Conservation (phyloP, 1,284 basidiomycete genomes). For the Puccinia polysora region DNA sequence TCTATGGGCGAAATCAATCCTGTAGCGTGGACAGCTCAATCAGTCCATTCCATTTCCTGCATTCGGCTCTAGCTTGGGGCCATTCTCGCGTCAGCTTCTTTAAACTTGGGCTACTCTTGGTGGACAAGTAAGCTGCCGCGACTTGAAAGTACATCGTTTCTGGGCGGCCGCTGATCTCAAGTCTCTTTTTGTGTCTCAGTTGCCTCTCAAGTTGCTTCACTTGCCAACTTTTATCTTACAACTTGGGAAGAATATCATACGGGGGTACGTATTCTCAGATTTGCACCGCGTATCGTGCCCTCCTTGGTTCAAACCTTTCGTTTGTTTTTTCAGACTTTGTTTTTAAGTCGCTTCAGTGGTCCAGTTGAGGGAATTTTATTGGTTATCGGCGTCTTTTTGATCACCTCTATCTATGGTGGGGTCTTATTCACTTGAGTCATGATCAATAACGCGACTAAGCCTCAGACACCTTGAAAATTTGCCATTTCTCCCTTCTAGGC, state of each 20-base stretch:
- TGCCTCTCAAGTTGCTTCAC: conserved; percentile 73
- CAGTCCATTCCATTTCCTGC: conserved; percentile 14
- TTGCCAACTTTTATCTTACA: conserved; percentile 87
- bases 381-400: conserved; percentile 69
- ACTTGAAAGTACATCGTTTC: background rate
- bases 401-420: conserved; percentile 69
- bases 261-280: conserved; percentile 55
- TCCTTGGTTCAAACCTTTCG: background rate
- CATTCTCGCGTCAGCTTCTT: conserved; percentile 72
- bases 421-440: too few relatives aligned
- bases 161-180: background rate
- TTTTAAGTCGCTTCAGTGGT: conserved; percentile 87
- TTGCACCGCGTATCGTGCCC: background rate
- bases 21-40: too few relatives aligned
- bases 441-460: background rate
- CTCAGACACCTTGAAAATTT: background rate
- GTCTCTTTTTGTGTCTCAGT: conserved; percentile 54
- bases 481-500: too few relatives aligned
- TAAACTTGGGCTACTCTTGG: conserved; percentile 88
- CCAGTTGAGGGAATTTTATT: conserved; percentile 94
- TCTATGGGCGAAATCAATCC: too few relatives aligned
- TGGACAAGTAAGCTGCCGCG: conserved; percentile 64
- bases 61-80: conserved; percentile 66
- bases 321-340: conserved; percentile 62
- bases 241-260: conserved; percentile 99